Percentiles rank a stretch among this genome's conserved stretches.
These are phyloP conservation scores for Zymoseptoria brevis DNA, from an alignment of 2,329 filamentous ascomycete genomes.

Conservation along the genomic window DNA sequence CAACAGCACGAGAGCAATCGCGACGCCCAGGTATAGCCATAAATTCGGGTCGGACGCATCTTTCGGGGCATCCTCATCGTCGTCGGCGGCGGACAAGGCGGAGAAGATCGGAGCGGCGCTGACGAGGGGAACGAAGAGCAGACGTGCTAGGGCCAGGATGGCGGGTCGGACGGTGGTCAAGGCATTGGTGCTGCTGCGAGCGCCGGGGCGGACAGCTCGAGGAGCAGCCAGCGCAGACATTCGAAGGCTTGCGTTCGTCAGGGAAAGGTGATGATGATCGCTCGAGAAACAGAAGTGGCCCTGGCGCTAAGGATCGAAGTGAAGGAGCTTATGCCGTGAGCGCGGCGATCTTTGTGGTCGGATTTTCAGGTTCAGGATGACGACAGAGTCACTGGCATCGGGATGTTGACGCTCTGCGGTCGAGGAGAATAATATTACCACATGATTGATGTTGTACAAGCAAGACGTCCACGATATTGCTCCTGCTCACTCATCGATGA, in stretches of 20 bases:
- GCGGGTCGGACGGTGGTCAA: constrained; percentile 5
- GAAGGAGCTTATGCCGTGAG: neutral
- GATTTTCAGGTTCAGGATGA: neutral
- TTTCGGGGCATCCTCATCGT: constrained; percentile 21
- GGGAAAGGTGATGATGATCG: neutral
- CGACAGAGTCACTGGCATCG: neutral
- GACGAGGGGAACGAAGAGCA: constrained; percentile 16
- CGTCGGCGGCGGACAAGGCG: constrained; percentile 6
- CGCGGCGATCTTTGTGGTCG: neutral
- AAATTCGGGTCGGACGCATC: constrained; percentile 50
- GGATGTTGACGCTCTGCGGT: neutral
- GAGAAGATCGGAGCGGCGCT: constrained; percentile 12
- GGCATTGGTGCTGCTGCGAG: neutral
- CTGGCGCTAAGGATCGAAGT: neutral
- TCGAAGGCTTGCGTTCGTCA: neutral
- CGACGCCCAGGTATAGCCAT: constrained; percentile 74
- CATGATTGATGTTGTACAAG: neutral
- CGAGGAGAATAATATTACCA: neutral
- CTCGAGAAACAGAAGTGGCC: neutral
- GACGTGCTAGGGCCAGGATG: constrained; percentile 14
- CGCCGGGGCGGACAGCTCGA: neutral
- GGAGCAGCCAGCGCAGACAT: neutral
- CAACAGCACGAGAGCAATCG: constrained; percentile 70
- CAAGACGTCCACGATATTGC: neutral
- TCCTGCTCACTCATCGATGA: neutral